Evolutionary conservation across 768 basidiomycete species (phyloP).

Genomic region (Lepiota brunneoincarnata): DNA sequence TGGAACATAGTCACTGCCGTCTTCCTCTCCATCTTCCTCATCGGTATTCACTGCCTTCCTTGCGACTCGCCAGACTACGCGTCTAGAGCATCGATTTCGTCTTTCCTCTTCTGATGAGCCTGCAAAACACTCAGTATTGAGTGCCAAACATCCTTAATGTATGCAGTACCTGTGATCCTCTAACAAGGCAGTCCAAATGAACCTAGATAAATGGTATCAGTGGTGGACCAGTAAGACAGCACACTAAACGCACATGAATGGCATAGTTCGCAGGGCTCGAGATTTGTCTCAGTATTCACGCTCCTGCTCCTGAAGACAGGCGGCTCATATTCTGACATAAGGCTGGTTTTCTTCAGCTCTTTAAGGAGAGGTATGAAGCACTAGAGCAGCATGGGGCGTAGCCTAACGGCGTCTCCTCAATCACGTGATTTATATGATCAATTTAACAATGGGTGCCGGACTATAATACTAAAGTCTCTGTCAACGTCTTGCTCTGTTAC

Average conservation of each 20-base stretch:
- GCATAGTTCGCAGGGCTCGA: slow-evolving; percentile 38
- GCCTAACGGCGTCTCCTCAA: too few relatives aligned
- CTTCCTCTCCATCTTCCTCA: background rate
- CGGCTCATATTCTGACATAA: slow-evolving; percentile 26
- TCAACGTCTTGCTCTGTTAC: too few relatives aligned
- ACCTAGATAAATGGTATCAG: background rate
- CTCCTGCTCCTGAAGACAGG: slow-evolving; percentile 27
- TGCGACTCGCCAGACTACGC: background rate
- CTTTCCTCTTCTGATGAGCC: background rate
- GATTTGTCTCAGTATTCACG: slow-evolving; percentile 30
- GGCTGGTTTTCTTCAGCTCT: too few relatives aligned
- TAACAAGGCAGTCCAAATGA: background rate
- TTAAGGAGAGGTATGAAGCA: too few relatives aligned
- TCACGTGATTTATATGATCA: too few relatives aligned
- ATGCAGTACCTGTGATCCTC: background rate
- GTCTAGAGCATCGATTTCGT: background rate
- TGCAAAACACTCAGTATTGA: background rate
- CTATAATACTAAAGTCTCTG: too few relatives aligned
- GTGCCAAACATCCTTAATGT: background rate
- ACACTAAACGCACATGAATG: slow-evolving; percentile 29
- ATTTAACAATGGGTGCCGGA: too few relatives aligned
- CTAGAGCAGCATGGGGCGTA: too few relatives aligned
- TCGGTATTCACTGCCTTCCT: background rate
- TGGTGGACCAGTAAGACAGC: too few relatives aligned
- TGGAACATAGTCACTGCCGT: background rate